Percentiles rank a stretch among this genome's conserved stretches.
These are phyloP conservation scores for Xylogone sp. DNA, from an alignment of 2,329 filamentous ascomycete genomes.

Conservation along the genomic window DNA sequence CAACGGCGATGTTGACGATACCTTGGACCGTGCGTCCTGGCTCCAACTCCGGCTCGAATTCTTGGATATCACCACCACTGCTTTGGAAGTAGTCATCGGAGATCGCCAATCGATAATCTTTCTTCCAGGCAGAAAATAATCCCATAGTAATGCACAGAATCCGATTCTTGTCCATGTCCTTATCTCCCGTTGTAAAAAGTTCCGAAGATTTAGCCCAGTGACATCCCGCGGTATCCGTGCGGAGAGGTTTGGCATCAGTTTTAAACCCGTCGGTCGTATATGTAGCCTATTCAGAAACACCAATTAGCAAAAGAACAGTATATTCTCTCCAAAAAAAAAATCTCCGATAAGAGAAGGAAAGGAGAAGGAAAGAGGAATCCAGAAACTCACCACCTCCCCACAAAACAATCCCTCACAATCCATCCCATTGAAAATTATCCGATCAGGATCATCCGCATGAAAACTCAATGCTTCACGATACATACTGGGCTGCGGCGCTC, in stretches of 20 bases:
- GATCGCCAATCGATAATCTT: slow-evolving; percentile 73
- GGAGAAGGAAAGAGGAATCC: slow-evolving; percentile 10
- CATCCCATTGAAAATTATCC: slow-evolving; percentile 80
- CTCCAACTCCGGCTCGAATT: slow-evolving; percentile 75
- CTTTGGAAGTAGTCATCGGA: slow-evolving; percentile 79
- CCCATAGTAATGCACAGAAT: slow-evolving; percentile 79
- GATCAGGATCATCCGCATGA: slow-evolving; percentile 77
- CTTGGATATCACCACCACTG: slow-evolving; percentile 46
- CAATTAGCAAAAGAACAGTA: slow-evolving; percentile 7
- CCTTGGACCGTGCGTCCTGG: slow-evolving; percentile 71
- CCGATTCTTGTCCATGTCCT: slow-evolving; percentile 63
- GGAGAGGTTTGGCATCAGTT: slow-evolving; percentile 58
- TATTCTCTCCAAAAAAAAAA: slow-evolving; percentile 34
- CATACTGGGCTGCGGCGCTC: slow-evolving; percentile 50
- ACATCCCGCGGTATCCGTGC: slow-evolving; percentile 69
- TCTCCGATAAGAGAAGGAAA: too few relatives aligned
- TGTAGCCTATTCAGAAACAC: slow-evolving; percentile 31
- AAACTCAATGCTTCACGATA: slow-evolving; percentile 63
- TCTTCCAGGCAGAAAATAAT: slow-evolving; percentile 63
- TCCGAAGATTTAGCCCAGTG: slow-evolving; percentile 80
- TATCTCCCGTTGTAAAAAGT: slow-evolving; percentile 66
- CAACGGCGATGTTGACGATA: slow-evolving; percentile 74
- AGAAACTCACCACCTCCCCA: slow-evolving; percentile 44
- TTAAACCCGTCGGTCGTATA: slow-evolving; percentile 89
- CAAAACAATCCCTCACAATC: slow-evolving; percentile 63